Evolutionary conservation across 345 rosid genomes (phyloP), one percentile per base, ranked within the genome.

Genomic region (Isatis tinctoria): DNA sequence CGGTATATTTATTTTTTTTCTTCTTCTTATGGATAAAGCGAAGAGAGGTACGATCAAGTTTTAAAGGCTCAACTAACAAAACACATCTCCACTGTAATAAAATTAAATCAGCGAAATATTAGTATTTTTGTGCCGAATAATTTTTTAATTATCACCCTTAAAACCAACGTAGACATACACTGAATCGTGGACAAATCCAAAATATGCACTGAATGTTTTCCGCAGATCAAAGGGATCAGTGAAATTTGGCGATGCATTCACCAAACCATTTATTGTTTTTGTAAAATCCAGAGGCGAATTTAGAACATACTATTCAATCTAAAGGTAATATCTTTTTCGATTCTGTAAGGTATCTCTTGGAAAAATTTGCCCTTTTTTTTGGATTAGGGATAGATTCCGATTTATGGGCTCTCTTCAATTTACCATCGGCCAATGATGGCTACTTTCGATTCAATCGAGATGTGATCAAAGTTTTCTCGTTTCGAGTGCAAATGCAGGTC

Each of bases 151-250:
- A 36, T 39, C 16, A 36, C 61, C 70, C 27, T 20, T 16, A 54
- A 54, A 64, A 64, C 11, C 53, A 54, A 53, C 62, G 58, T 47
- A 24, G 60, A 20, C 0, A 44, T 56, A 35, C 65, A 45, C 24
- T 74, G 56, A 73, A 73, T 62, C 70, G 49, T 63, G 63, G 64
- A 52, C 62, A 73, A 63, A 63, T 73, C 67, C 49, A 14, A 32
- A 36, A n/a, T 12, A 60, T 39, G 41, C 78, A 67, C 60, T 73
- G 26, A 58, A 48, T 67, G 36, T 67, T 47, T 66, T 2, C 59
- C 24, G 16, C 73, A 59, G 78, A 74, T 74, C 68, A 27, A 66
- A 58, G 30, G 48, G 58, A 73, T 73, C 77, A 54, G 12, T 73
- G 71, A 64, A 4, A 35, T 11, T 45, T 64, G 59, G 66, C 72